Evolutionary conservation across 1,284 basidiomycete genomes (phyloP).

Genomic region (Ganoderma sinense): DNA sequence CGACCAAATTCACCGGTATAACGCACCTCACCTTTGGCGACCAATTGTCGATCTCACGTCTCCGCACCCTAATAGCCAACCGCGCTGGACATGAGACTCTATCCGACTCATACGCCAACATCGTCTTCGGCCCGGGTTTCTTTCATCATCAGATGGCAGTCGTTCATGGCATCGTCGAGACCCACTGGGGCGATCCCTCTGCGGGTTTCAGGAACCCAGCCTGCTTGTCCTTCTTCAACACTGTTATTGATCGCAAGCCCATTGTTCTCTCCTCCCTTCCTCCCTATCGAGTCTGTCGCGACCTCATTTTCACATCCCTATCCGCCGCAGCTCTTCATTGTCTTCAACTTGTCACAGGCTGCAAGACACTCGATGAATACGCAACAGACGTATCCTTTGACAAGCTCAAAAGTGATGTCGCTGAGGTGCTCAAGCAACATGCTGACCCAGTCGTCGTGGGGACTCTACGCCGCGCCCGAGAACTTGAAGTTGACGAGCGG

Average conservation of each 20-base stretch:
- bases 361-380: neutral
- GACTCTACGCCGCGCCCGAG: neutral
- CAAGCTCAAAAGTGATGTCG: neutral
- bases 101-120: neutral
- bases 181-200: slow-evolving; percentile 21
- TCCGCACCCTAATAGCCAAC: neutral
- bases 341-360: slow-evolving; percentile 38
- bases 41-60: slow-evolving; percentile 11
- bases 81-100: slow-evolving; percentile 8
- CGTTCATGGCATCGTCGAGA: slow-evolving; percentile 12
- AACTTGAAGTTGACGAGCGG: neutral
- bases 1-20: neutral
- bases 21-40: slow-evolving; percentile 5
- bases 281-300: slow-evolving; percentile 43
- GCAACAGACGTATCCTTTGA: neutral
- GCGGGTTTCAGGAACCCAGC: slow-evolving; percentile 40
- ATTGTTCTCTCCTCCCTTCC: slow-evolving; percentile 44
- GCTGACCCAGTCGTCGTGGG: neutral
- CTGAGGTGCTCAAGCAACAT: neutral
- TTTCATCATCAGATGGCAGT: slow-evolving; percentile 16
- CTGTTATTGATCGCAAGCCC: slow-evolving; percentile 38
- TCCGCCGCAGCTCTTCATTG: slow-evolving; percentile 47
- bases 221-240: slow-evolving; percentile 44
- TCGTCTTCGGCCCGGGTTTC: slow-evolving; percentile 13
- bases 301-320: slow-evolving; percentile 46